Conservation (phyloP, 2,329 filamentous ascomycete species). For the Xylariaceae sp. region DNA sequence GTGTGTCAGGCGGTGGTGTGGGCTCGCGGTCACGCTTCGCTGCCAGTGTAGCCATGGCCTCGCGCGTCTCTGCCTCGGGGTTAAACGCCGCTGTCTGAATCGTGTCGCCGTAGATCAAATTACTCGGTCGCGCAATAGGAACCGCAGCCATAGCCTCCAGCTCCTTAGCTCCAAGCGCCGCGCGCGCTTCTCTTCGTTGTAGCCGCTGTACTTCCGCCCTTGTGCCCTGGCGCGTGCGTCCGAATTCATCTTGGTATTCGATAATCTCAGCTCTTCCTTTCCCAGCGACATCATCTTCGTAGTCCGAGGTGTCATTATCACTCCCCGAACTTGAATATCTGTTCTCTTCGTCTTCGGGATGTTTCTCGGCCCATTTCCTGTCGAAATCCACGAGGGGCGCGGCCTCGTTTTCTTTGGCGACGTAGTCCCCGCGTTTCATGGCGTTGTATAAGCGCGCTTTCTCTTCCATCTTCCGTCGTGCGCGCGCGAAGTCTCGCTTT, state of each 20-base stretch:
- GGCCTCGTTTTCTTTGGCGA: slow-evolving; percentile 58
- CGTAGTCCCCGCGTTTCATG: slow-evolving; percentile 83
- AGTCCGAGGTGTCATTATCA: slow-evolving; percentile 56
- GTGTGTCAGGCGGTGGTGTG: slow-evolving; percentile 72
- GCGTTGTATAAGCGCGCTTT: slow-evolving; percentile 84
- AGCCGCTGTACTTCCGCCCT: slow-evolving; percentile 60
- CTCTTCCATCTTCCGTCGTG: slow-evolving; percentile 77
- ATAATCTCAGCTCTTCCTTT: slow-evolving; percentile 52
- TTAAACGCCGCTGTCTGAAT: slow-evolving; percentile 81
- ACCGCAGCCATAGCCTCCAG: slow-evolving; percentile 64
- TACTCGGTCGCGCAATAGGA: slow-evolving; percentile 51
- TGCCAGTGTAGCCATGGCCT: slow-evolving; percentile 73
- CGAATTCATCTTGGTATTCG: slow-evolving; percentile 89
- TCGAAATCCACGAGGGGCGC: slow-evolving; percentile 86
- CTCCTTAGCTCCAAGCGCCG: slow-evolving; percentile 51
- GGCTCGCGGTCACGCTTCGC: slow-evolving; percentile 69
- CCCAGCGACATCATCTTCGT: slow-evolving; percentile 36
- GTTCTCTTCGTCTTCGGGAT: slow-evolving; percentile 44
- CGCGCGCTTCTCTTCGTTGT: slow-evolving; percentile 49
- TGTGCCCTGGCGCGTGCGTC: slow-evolving; percentile 70
- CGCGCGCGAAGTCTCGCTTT: slow-evolving; percentile 62
- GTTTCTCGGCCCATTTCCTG: slow-evolving; percentile 80
- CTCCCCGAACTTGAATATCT: slow-evolving; percentile 44
- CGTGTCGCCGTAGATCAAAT: slow-evolving; percentile 77
- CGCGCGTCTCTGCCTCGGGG: slow-evolving; percentile 53